Evolutionary conservation across 257 asterid species (phyloP).

Genomic region (Nicotiana otophora): DNA sequence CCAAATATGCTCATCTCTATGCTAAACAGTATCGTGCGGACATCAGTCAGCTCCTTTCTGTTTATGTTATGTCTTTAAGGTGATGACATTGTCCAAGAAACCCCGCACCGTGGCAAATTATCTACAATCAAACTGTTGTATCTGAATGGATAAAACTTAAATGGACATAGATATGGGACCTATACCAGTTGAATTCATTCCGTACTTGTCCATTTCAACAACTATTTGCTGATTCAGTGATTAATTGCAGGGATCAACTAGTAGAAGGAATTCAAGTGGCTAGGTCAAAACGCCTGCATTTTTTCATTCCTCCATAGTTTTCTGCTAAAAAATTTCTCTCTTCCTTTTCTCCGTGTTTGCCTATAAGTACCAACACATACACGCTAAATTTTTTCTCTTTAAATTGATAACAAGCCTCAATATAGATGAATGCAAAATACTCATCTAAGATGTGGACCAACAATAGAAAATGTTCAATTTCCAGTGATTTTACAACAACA

Average conservation of each 20-base stretch:
- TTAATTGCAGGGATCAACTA: not conserved
- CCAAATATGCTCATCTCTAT: not conserved
- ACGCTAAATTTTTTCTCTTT: not conserved
- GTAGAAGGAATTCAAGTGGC: not conserved
- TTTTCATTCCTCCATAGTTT: not conserved
- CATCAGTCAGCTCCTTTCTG: conserved; percentile 2
- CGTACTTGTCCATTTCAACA: not conserved
- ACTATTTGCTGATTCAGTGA: not conserved
- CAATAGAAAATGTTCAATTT: not conserved
- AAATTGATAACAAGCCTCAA: not conserved
- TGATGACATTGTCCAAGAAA: not conserved
- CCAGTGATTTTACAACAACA: not conserved
- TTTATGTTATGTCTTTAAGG: not conserved
- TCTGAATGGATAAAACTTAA: not conserved
- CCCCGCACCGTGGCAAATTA: not conserved
- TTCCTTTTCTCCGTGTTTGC: not conserved
- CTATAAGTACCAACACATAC: not conserved
- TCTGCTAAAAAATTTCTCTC: not conserved
- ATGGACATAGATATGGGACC: not conserved
- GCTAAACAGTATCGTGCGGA: not conserved
- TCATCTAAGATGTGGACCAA: not conserved
- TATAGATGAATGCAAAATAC: not conserved
- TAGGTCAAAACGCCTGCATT: not conserved
- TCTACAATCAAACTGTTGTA: not conserved
- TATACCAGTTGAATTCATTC: not conserved